phyloP scores from a whole-genome alignment of 768 basidiomycete genomes.

The Collybiopsis luxurians region DNA sequence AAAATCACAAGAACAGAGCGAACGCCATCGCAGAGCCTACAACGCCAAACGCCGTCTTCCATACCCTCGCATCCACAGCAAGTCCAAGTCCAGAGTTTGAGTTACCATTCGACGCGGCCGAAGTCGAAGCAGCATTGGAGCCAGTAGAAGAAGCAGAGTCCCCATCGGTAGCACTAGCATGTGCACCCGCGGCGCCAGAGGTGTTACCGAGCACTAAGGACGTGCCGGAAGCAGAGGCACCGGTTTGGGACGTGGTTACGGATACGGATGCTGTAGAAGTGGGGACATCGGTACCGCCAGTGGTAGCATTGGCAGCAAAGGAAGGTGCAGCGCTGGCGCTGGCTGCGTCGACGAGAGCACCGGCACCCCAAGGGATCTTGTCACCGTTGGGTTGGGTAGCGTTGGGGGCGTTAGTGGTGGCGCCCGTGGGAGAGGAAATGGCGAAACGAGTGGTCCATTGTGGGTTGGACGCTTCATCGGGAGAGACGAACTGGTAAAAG shows the following conservation, averaged over 20 bases:
- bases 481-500: slow-evolving; percentile 74
- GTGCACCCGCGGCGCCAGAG: slow-evolving; percentile 1
- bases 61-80: slow-evolving; percentile 7
- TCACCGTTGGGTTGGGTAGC: slow-evolving; percentile 48
- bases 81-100: slow-evolving; percentile 13
- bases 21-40: slow-evolving; percentile 15
- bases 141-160: not conserved
- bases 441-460: slow-evolving; percentile 78
- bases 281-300: slow-evolving; percentile 5
- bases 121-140: slow-evolving; percentile 1
- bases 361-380: slow-evolving; percentile 65
- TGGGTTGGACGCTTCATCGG: slow-evolving; percentile 32
- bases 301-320: slow-evolving; percentile 12
- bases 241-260: not conserved
- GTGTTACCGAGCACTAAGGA: not conserved
- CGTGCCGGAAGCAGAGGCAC: not conserved
- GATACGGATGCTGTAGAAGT: slow-evolving; percentile 2
- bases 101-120: not conserved
- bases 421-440: slow-evolving; percentile 52
- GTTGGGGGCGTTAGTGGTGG: slow-evolving; percentile 47
- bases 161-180: not conserved
- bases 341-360: slow-evolving; percentile 48
- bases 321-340: slow-evolving; percentile 36
- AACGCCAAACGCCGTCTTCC: slow-evolving; percentile 13
- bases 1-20: slow-evolving; percentile 19